Conservation (phyloP, 805 yeast genomes). For the Hanseniaspora occidentalis region DNA sequence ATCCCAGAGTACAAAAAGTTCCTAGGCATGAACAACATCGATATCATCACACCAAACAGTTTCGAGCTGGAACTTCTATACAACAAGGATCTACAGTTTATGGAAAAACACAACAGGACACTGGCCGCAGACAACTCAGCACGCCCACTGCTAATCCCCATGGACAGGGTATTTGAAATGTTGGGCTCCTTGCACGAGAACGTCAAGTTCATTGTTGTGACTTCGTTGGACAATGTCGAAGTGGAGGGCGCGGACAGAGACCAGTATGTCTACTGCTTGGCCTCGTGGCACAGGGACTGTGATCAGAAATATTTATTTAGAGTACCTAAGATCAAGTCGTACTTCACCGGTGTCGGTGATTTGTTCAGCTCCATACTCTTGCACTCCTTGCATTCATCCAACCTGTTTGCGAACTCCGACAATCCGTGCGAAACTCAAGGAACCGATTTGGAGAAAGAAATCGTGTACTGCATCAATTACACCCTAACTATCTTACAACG, state of each 20-base stretch:
- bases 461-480: slow-evolving; percentile 13
- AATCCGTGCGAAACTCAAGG: slow-evolving; percentile 8
- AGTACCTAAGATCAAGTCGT: slow-evolving; percentile 56
- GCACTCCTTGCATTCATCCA: slow-evolving; percentile 39
- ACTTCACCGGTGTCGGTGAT: slow-evolving; percentile 94
- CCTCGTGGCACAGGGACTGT: neutral
- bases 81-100: neutral
- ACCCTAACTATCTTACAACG: slow-evolving; percentile 23
- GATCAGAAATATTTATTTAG: slow-evolving; percentile 23
- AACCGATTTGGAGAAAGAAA: slow-evolving; percentile 11
- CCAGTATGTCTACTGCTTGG: neutral
- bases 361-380: slow-evolving; percentile 68
- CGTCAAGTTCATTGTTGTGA: neutral
- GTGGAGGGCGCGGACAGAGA: neutral
- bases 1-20: slow-evolving; percentile 43
- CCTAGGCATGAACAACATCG: slow-evolving; percentile 28
- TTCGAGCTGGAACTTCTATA: slow-evolving; percentile 67
- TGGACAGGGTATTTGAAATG: neutral
- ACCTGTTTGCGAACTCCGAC: slow-evolving; percentile 2
- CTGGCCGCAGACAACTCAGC: no score
- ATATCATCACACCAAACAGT: slow-evolving; percentile 80
- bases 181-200: neutral
- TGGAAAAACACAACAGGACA: neutral
- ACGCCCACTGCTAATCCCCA: neutral
- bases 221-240: neutral